These are phyloP conservation scores for Sporothrix sp. DNA, from an alignment of 2,329 filamentous ascomycete species.

Conservation along the genomic window DNA sequence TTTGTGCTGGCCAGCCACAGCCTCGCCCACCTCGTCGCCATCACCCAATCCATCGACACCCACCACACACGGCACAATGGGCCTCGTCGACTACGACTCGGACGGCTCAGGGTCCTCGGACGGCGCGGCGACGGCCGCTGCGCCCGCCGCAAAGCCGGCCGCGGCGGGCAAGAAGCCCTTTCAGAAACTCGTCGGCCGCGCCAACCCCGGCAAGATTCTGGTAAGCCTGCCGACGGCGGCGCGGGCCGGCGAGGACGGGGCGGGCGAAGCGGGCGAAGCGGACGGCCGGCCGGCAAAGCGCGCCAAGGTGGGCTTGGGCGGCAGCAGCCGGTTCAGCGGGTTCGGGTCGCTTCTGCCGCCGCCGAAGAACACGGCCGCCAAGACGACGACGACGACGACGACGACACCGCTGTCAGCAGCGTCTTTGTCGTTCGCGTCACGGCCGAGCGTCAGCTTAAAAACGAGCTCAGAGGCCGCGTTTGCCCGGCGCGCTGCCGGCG, in stretches of 20 bases:
- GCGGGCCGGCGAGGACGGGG: conserved; percentile 24
- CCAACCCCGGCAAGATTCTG: conserved; percentile 73
- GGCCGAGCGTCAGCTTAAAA: conserved; percentile 63
- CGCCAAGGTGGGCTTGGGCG: conserved; percentile 40
- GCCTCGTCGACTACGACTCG: conserved; percentile 74
- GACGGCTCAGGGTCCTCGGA: conserved; percentile 62
- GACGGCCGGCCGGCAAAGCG: conserved; percentile 62
- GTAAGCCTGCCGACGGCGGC: conserved; percentile 58
- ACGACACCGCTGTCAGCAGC: conserved; percentile 20
- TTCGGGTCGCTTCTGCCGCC: conserved; percentile 83
- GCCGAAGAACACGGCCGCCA: conserved; percentile 53
- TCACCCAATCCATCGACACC: conserved; percentile 2
- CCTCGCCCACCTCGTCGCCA: background rate
- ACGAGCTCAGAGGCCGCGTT: conserved; percentile 80
- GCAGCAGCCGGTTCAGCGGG: conserved; percentile 56
- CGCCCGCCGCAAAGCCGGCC: conserved; percentile 15
- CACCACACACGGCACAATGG: no score
- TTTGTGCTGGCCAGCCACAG: no score
- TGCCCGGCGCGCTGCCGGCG: conserved; percentile 35
- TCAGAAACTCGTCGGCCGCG: conserved; percentile 71
- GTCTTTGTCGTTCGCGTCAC: conserved; percentile 24
- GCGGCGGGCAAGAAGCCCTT: conserved; percentile 49
- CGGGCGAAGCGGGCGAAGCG: conserved; percentile 25
- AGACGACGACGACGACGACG: conserved; percentile 23
- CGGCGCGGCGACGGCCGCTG: conserved; percentile 20